These are phyloP conservation scores for Lupinus albus DNA, from an alignment of 306 rosid genomes.

Conservation along the genomic window DNA sequence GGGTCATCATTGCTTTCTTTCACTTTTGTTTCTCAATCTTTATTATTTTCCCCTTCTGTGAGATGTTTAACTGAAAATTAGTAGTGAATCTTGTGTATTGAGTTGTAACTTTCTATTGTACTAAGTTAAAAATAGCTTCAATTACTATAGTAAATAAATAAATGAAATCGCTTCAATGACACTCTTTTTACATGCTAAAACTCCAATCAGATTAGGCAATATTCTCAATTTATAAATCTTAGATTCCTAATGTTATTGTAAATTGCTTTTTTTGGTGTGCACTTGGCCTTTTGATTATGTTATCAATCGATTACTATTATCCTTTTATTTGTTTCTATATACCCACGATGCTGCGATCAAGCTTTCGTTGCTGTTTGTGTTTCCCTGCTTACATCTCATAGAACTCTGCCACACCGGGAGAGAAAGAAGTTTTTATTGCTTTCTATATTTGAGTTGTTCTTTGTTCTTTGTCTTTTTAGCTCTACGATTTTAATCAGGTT, in stretches of 20 bases:
- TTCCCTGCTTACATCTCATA: not conserved
- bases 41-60: not conserved
- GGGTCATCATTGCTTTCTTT: conserved; percentile 18
- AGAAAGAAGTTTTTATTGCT: conserved; percentile 13
- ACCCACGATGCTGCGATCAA: not conserved
- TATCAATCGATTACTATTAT: not conserved
- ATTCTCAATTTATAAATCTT: not conserved
- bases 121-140: conserved; percentile 12
- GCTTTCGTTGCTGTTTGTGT: not conserved
- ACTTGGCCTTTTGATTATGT: conserved; percentile 2
- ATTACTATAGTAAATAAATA: not conserved
- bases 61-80: conserved; percentile 9
- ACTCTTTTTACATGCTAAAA: conserved; percentile 22
- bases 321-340: not conserved
- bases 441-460: conserved; percentile 12
- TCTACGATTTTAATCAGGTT: conserved; percentile 23
- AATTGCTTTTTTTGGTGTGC: conserved; percentile 10
- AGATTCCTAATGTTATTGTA: not conserved
- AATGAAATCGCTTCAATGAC: not conserved
- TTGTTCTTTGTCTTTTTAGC: conserved; percentile 14
- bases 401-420: conserved; percentile 1
- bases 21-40: not conserved
- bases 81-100: conserved; percentile 25
- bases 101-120: conserved; percentile 29
- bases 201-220: not conserved